Evolutionary conservation across 805 yeast genomes (phyloP).

Genomic region (Myxozyma vanderwaltii): DNA sequence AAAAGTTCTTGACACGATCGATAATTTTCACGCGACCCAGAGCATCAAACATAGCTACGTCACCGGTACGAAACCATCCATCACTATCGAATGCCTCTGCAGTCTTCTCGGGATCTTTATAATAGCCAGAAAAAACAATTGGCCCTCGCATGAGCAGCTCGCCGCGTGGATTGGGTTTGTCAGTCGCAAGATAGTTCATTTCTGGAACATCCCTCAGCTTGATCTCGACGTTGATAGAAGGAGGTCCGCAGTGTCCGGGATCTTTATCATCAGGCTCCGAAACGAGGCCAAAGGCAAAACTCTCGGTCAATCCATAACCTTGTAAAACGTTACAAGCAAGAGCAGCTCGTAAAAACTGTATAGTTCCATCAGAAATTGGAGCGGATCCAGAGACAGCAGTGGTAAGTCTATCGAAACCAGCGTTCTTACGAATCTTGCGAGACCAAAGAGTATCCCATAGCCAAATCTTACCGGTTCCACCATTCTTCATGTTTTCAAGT

Average conservation of each 20-base stretch:
- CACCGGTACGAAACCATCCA: conserved; percentile 48
- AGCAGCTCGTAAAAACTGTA: conserved; percentile 62
- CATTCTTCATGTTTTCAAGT: conserved; percentile 42
- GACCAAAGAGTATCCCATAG: conserved; percentile 47
- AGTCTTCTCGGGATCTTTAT: conserved; percentile 59
- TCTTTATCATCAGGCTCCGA: conserved; percentile 48
- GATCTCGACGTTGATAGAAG: conserved; percentile 58
- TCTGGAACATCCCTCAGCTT: conserved; percentile 65
- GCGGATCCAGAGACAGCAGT: conserved; percentile 62
- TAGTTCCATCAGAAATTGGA: conserved; percentile 64
- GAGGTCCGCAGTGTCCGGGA: conserved; percentile 63
- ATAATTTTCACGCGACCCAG: conserved; percentile 61
- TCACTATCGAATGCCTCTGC: conserved; percentile 51
- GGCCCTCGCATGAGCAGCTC: conserved; percentile 68
- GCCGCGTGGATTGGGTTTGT: conserved; percentile 54
- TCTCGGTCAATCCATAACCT: conserved; percentile 53
- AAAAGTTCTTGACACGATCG: conserved; percentile 79
- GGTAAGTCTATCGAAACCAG: conserved; percentile 52
- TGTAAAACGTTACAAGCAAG: conserved; percentile 57
- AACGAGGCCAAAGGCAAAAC: conserved; percentile 36
- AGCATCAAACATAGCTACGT: conserved; percentile 56
- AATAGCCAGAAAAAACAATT: conserved; percentile 59
- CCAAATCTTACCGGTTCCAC: conserved; percentile 45
- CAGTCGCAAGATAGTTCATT: conserved; percentile 54
- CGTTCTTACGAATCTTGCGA: conserved; percentile 49